Evolutionary conservation across 305 asterid genomes (phyloP), one percentile per base, ranked within the genome.

Genomic region (Fraxinus velutina): DNA sequence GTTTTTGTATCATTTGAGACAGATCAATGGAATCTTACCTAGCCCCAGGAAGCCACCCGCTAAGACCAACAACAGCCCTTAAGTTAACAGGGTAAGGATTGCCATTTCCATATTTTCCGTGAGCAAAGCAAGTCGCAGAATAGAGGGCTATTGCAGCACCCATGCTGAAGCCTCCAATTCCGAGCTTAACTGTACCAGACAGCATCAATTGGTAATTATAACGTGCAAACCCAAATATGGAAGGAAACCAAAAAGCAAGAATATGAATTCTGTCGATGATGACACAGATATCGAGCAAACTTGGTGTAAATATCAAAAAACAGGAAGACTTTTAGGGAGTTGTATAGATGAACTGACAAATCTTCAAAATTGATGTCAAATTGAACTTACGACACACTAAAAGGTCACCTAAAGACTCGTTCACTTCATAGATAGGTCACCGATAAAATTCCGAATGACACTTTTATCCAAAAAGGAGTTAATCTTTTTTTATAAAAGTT

Each of bases 41-140:
- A 57, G 95, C 93, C 85, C 92, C 92, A 1, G 99, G 98, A 86
- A 96, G 98, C 98, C 99, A 96, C 12, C 97, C 96, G 24, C 98
- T 96, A 79, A 96, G 89, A 84, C 98, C 97, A 62, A 94, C 47
- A 60, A 96, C 86, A 78, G 94, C 93, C 87, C 89, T 88, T 62
- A 96, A 86, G 83, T 88, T 88, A 84, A 94, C 90, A 32, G 97
- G 91, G 86, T 94, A 96, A 32, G 97, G 92, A 79, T 83, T 88
- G 27, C 99, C 97, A 77, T 94, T 96, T 82, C 95, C 91, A 47
- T 91, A 94, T 84, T 88, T 92, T 33, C 98, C 98, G 6, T 88
- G 97, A 0, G 93, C 92, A 72, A 92, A 95, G 90, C 99, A 95
- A 39, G 95, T 89, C 30, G 93, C 99, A 36, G 99, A 96, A 83